These are phyloP conservation scores for Magnaporthiopsis poae DNA, from an alignment of 2,329 filamentous ascomycete genomes.

Conservation along the genomic window DNA sequence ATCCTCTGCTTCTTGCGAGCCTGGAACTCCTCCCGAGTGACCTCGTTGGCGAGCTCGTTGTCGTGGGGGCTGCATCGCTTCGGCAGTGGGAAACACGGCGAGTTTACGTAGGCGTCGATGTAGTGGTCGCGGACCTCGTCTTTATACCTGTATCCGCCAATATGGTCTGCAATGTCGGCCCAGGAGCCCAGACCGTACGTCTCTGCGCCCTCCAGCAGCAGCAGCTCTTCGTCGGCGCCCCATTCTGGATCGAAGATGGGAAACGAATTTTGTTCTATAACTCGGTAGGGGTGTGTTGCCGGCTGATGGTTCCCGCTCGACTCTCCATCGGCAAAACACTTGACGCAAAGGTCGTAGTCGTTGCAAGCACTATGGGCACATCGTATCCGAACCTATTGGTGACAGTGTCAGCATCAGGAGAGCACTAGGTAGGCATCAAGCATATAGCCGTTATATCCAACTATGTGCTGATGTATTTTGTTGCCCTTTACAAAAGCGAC, in stretches of 20 bases:
- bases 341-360: conserved; percentile 94
- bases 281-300: conserved; percentile 73
- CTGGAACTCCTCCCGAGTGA: conserved; percentile 88
- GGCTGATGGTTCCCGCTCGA: conserved; percentile 77
- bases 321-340: conserved; percentile 79
- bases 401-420: neutral
- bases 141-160: conserved; percentile 86
- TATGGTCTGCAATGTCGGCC: conserved; percentile 96
- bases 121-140: conserved; percentile 96
- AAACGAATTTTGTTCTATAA: conserved; percentile 97
- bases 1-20: conserved; percentile 85
- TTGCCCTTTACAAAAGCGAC: no score
- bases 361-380: conserved; percentile 75
- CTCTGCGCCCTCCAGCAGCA: conserved; percentile 86
- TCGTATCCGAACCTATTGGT: conserved; percentile 72
- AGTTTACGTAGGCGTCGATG: conserved; percentile 75
- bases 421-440: conserved; percentile 52
- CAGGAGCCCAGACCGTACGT: conserved; percentile 94
- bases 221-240: conserved; percentile 94
- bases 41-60: conserved; percentile 64
- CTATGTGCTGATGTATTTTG: no score
- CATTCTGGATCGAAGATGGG: conserved; percentile 91
- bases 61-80: conserved; percentile 76
- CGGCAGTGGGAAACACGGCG: conserved; percentile 73
- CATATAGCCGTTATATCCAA: neutral